These are phyloP conservation scores for Yarrowia sp. DNA, from an alignment of 805 yeast species.

Conservation along the genomic window DNA sequence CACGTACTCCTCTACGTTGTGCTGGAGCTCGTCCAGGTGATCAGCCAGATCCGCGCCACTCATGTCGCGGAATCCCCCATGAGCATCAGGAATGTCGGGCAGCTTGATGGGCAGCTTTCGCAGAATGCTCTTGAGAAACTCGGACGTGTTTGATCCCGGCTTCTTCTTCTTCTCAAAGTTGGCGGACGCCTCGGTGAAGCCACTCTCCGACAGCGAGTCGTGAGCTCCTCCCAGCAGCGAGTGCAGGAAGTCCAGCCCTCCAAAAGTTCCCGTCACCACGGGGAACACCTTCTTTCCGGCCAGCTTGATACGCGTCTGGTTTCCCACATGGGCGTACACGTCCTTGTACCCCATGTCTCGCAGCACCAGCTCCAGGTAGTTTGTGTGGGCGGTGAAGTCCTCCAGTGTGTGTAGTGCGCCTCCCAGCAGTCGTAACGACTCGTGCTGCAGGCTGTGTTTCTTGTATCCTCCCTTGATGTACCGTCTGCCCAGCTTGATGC, in stretches of 20 bases:
- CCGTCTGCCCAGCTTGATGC: slow-evolving; percentile 31
- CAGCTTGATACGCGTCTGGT: slow-evolving; percentile 30
- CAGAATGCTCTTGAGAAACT: slow-evolving; percentile 19
- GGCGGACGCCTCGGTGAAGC: slow-evolving; percentile 30
- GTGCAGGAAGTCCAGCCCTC: slow-evolving; percentile 34
- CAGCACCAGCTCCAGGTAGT: slow-evolving; percentile 31
- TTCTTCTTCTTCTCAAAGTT: slow-evolving; percentile 27
- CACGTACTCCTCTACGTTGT: slow-evolving; percentile 19
- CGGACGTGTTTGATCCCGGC: slow-evolving; percentile 13
- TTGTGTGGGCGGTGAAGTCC: slow-evolving; percentile 34
- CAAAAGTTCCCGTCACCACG: slow-evolving; percentile 35
- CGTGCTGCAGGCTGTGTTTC: slow-evolving; percentile 27
- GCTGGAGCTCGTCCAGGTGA: slow-evolving; percentile 20
- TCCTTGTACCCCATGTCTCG: slow-evolving; percentile 31
- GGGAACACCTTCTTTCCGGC: slow-evolving; percentile 32
- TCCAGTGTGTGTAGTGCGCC: slow-evolving; percentile 34
- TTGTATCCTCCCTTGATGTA: slow-evolving; percentile 23
- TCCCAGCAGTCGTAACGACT: slow-evolving; percentile 33
- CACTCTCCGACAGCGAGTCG: slow-evolving; percentile 32
- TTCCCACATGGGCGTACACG: slow-evolving; percentile 35
- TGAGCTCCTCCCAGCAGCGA: slow-evolving; percentile 34
- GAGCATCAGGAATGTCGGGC: slow-evolving; percentile 25
- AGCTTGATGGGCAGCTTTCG: slow-evolving; percentile 23
- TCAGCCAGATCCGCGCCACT: slow-evolving; percentile 14
- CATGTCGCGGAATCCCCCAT: slow-evolving; percentile 26